Evolutionary conservation across 257 asterid species (phyloP), one percentile per base, ranked within the genome.

Genomic region (Solanum piurae): DNA sequence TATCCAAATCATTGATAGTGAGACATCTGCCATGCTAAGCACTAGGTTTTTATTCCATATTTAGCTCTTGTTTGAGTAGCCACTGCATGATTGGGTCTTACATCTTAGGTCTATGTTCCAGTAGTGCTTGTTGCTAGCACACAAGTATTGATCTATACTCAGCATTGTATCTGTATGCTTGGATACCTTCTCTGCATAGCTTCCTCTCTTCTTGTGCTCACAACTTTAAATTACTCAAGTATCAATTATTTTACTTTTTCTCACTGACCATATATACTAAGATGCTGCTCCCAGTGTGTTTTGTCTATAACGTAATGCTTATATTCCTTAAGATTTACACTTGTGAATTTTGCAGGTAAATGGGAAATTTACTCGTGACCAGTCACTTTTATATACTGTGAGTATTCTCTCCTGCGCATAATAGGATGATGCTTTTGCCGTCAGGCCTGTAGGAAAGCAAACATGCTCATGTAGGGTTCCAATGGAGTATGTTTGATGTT

Each of bases 341-440:
- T 76, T 68, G 80, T 46, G 76, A 77, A 87, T 85, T 36, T 18
- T 91, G 92, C 98, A 95, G 99, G 99, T 95, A 86, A 95, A 95
- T 88, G 99, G 99, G 87, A 95, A 94, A 91, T 97, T 95, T 88
- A 94, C 98, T 29, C 62, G 25, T n/a, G 95, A 95, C 87, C 99
- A 96, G 86, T 86, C 96, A 86, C 94, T 97, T 44, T 76, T 97
- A 88, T 94, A 97, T 88, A 93, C 92, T 88, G 99, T 97, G 89
- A 95, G 98, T 92, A 25, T 77, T 88, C 83, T 40, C 88, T 69
- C 40, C 38, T 25, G 84, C 8, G 14, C 37, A 25, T 14, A 42
- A 25, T 42, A 77, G 84, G 84, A 42, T 77, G 29, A 42, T 77
- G 84, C 38, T 40, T 77, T 36, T 36, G 29, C 29, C 10, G 49